phyloP scores from a whole-genome alignment of 2,329 filamentous ascomycete species.

The Botrytis elliptica region DNA sequence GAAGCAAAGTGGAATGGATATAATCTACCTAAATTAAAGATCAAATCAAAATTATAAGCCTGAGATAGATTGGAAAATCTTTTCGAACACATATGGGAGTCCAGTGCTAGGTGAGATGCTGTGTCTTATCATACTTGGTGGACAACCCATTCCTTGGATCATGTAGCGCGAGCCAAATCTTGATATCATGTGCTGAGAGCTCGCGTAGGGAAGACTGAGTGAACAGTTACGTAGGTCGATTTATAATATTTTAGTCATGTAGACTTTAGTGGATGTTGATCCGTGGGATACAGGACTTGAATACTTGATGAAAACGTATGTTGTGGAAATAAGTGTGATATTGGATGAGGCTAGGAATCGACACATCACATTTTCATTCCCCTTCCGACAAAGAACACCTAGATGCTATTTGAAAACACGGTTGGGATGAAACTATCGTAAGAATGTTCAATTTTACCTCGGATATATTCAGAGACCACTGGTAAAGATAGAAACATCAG shows the following conservation, averaged over 20 bases:
- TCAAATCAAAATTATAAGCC: not conserved
- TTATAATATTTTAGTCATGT: not conserved
- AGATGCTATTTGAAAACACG: fast-evolving
- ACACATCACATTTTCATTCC: not conserved
- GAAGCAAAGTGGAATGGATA: not conserved
- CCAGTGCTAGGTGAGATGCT: not conserved
- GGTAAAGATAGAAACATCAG: not conserved
- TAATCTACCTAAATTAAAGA: not conserved
- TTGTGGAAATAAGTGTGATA: not conserved
- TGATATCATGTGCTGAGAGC: not conserved
- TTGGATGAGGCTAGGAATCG: too few species aligned
- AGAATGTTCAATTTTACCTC: not conserved
- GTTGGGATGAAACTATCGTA: not conserved
- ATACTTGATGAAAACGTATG: fast-evolving
- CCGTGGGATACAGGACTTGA: not conserved
- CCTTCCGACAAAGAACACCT: not conserved
- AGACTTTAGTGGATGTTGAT: not conserved
- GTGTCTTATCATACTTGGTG: not conserved
- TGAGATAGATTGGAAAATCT: not conserved
- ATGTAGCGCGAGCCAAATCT: not conserved
- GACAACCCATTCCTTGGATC: not conserved
- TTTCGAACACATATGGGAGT: not conserved
- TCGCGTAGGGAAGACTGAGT: fast-evolving
- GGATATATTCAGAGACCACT: not conserved
- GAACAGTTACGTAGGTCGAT: fast-evolving